Base-by-base conservation (phyloP, 345 rosid species). In the Lepidium didymum region DNA sequence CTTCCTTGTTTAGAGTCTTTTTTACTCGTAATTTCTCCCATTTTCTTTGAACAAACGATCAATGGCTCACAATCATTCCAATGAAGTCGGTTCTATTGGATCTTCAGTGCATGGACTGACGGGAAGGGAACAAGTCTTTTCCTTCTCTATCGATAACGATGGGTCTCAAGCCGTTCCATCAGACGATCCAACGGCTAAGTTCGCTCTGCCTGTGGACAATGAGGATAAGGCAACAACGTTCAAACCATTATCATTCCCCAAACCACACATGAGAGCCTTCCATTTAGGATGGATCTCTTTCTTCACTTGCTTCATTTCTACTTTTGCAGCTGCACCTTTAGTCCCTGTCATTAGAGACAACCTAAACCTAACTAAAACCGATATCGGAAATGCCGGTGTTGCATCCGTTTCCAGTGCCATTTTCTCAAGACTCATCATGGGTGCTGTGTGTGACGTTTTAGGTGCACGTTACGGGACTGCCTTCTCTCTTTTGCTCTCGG, bases 231-330 rank as follows among this genome's bases (percentile, higher is more conserved):
- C 98, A 25, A 86, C 71, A 68, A 87, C 72, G 53, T 82, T 85
- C 69, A 87, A 82, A 70, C 58, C 80, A 18, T 73, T 86, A 44
- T 92, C 98, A 12, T 69, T 87, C 0, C 87, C 91, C 0, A 82
- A 85, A 34, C 98, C 98, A 49, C 95, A 89, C 77, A 89, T 89
- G 98, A 72, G 89, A 71, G 86, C 95, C 1, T 89, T 92, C 71
- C 98, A 87, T 64, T 81, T 89, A 29, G 88, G 92, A 12, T 87
- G 96, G 98, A 74, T 89, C 69, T 92, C 98, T 45, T 92, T 92
- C 83, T 89, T 82, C 85, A 83, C 89, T 44, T 87, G 89, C 78
- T 89, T 92, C 66, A 81, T 92, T 59, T 92, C 98, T 16, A 92
- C 95, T 4, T 89, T 92, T 7, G 96, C 96, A 0, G 98, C 98